A percentile compares a stretch with the other conserved stretches of the same genome.
Conservation (phyloP, 2,329 filamentous ascomycete genomes). For the Hypomyces perniciosus region DNA sequence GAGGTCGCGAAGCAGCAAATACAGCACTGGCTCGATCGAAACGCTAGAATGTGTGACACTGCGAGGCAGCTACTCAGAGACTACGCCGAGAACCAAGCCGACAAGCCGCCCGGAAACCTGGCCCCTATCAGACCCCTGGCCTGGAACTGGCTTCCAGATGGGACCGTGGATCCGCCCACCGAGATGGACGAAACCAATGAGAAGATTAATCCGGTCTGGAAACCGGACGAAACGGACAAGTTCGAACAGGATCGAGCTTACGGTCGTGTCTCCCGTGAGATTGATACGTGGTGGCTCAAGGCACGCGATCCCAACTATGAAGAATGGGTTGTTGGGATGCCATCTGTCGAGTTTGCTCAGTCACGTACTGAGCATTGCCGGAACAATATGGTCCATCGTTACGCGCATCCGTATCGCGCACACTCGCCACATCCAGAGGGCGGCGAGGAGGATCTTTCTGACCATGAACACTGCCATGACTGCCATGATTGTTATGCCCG, state of each 20-base stretch:
- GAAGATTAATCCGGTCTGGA: slow-evolving; percentile 44
- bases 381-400: slow-evolving; percentile 52
- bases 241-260: slow-evolving; percentile 54
- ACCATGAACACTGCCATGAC: slow-evolving; percentile 32
- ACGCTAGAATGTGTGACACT: slow-evolving; percentile 52
- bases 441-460: slow-evolving; percentile 34
- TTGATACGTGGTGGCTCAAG: slow-evolving; percentile 60
- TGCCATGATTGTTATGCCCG: slow-evolving; percentile 25
- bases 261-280: slow-evolving; percentile 56
- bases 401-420: slow-evolving; percentile 39
- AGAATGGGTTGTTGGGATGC: slow-evolving; percentile 53
- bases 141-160: slow-evolving; percentile 50
- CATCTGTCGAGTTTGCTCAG: slow-evolving; percentile 53
- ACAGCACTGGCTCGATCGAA: slow-evolving; percentile 56
- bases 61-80: slow-evolving; percentile 49
- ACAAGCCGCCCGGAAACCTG: slow-evolving; percentile 44
- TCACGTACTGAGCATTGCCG: slow-evolving; percentile 53
- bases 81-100: slow-evolving; percentile 45
- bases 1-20: slow-evolving; percentile 55
- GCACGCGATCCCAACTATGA: slow-evolving; percentile 56
- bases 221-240: slow-evolving; percentile 48
- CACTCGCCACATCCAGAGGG: slow-evolving; percentile 31
- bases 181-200: slow-evolving; percentile 34
- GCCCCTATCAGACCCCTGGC: slow-evolving; percentile 46
- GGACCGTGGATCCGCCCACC: slow-evolving; percentile 22